phyloP scores from a whole-genome alignment of 2,329 filamentous ascomycete species.

The Aspergillus cejpii region DNA sequence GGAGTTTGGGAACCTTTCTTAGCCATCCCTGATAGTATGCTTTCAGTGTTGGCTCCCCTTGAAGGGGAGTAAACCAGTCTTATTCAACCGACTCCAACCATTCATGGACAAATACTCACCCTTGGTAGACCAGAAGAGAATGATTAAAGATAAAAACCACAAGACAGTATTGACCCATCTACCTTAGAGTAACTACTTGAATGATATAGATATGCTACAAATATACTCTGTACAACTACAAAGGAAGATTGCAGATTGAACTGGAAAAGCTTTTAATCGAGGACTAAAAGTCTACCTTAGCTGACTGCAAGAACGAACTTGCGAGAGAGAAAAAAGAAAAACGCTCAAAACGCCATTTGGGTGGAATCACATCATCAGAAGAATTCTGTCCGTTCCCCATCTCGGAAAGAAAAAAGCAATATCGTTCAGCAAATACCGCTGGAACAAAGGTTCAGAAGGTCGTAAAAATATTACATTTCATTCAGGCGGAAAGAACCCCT shows the following conservation, averaged over 20 bases:
- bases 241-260: neutral
- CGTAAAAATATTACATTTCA: constrained; percentile 13
- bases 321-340: constrained; percentile 7
- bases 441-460: constrained; percentile 10
- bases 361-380: constrained; percentile 14
- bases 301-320: neutral
- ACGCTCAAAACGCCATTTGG: constrained; percentile 22
- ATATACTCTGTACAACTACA: neutral
- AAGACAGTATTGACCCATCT: no score
- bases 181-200: no score
- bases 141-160: no score
- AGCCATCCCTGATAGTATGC: no score
- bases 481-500: constrained; percentile 20
- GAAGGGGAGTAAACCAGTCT: no score
- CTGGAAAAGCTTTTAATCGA: neutral
- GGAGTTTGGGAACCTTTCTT: no score
- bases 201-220: no score
- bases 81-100: no score
- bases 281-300: neutral
- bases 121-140: no score
- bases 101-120: no score
- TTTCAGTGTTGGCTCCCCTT: no score
- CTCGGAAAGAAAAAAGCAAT: constrained; percentile 14
- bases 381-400: constrained; percentile 11
- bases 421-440: constrained; percentile 10